Percentiles rank a stretch among this genome's conserved stretches.
Evolutionary conservation across 371 early-diverging fungal genomes (phyloP).

Genomic region (Mucor piriformis): DNA sequence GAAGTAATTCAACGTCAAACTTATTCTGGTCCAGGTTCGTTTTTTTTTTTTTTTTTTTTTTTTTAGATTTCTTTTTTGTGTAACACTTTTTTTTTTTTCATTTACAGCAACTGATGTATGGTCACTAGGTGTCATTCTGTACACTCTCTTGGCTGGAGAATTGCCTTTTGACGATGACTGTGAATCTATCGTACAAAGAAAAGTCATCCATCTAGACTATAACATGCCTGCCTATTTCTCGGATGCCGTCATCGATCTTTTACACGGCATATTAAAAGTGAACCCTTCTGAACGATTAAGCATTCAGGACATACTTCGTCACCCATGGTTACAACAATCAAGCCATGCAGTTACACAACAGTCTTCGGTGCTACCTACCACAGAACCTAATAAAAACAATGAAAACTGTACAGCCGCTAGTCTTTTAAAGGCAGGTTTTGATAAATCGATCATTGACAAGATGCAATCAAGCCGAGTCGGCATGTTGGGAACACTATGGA

Average conservation of each 20-base stretch:
- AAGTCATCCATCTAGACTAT: constrained; percentile 69
- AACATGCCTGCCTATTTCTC: constrained; percentile 62
- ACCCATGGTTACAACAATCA: constrained; percentile 69
- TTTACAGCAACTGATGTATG: constrained; percentile 73
- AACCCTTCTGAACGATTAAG: constrained; percentile 61
- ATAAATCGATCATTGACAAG: constrained; percentile 5
- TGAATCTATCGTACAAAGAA: constrained; percentile 60
- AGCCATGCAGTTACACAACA: too few relatives aligned
- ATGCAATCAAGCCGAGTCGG: constrained; percentile 12
- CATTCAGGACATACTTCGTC: constrained; percentile 57
- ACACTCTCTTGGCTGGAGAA: constrained; percentile 69
- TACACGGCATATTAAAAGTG: constrained; percentile 52
- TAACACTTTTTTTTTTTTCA: not conserved
- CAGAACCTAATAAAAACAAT: too few relatives aligned
- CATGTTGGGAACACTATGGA: constrained; percentile 19
- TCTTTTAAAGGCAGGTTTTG: constrained; percentile 7
- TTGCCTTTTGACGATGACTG: constrained; percentile 81
- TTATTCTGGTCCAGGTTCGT: constrained; percentile 67
- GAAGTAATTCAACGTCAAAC: constrained; percentile 72
- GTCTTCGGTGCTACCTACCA: constrained; percentile 3
- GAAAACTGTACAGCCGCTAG: not conserved
- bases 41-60: not conserved
- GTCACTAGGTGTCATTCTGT: constrained; percentile 79
- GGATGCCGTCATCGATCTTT: constrained; percentile 24
- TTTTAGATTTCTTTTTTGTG: not conserved